These are phyloP conservation scores for Pyrenochaeta sp. DNA, from an alignment of 2,329 filamentous ascomycete species.

Conservation along the genomic window DNA sequence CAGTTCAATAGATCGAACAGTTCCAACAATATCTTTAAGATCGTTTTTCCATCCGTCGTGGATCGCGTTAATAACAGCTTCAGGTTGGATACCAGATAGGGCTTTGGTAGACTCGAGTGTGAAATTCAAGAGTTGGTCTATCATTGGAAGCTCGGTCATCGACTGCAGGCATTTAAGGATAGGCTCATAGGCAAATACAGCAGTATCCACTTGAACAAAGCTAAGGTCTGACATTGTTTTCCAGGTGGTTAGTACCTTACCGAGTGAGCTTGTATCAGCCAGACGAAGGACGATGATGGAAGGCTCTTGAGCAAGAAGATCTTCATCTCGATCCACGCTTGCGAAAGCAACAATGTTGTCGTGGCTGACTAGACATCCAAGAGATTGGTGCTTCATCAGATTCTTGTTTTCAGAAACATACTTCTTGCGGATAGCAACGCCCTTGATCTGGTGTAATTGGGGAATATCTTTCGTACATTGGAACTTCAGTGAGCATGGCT, in stretches of 20 bases:
- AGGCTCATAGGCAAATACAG: conserved; percentile 75
- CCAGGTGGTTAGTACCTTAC: conserved; percentile 54
- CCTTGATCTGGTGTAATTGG: conserved; percentile 46
- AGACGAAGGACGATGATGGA: conserved; percentile 64
- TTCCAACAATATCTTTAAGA: conserved; percentile 28
- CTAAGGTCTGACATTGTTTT: conserved; percentile 42
- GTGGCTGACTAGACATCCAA: conserved; percentile 67
- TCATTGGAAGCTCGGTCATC: conserved; percentile 65
- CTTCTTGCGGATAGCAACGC: conserved; percentile 50
- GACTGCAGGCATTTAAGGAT: conserved; percentile 68
- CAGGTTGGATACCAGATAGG: conserved; percentile 34
- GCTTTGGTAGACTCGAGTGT: conserved; percentile 20
- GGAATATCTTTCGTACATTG: conserved; percentile 55
- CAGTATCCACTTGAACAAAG: conserved; percentile 70
- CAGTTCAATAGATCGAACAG: conserved; percentile 45
- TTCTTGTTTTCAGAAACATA: conserved; percentile 57
- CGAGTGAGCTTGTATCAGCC: conserved; percentile 55
- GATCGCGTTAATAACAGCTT: conserved; percentile 35
- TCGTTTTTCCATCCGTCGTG: conserved; percentile 17
- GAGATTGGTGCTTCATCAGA: conserved; percentile 66
- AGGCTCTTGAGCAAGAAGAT: conserved; percentile 52
- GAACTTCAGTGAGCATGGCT: conserved; percentile 52
- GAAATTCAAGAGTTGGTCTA: conserved; percentile 59
- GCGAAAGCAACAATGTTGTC: conserved; percentile 68
- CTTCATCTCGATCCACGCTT: conserved; percentile 62